Percentiles rank a stretch among this genome's conserved stretches.
Evolutionary conservation across 2,329 filamentous ascomycete species (phyloP).

Genomic region (Colletotrichum eremochloae): DNA sequence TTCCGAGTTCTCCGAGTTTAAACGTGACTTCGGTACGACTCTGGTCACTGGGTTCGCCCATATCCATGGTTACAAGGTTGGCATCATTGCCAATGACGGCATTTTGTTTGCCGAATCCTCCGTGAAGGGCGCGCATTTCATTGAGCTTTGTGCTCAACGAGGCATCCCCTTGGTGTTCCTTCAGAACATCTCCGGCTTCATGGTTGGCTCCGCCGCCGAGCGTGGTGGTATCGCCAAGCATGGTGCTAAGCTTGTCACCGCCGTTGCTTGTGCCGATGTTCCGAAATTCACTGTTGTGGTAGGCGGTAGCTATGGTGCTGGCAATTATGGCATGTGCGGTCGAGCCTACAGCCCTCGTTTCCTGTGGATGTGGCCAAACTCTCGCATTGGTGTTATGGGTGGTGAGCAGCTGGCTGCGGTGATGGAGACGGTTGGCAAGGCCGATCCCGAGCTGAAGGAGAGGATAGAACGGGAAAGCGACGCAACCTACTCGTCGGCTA

Average conservation of each 20-base stretch:
- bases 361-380: constrained; percentile 97
- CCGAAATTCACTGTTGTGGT: constrained; percentile 98
- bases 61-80: constrained; percentile 91
- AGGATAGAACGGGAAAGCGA: constrained; percentile 93
- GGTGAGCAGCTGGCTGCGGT: constrained; percentile 90
- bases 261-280: constrained; percentile 92
- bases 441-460: constrained; percentile 83
- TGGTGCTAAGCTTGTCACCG: constrained; percentile 95
- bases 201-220: constrained; percentile 95
- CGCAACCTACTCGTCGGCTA: constrained; percentile 87
- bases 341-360: constrained; percentile 92
- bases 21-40: constrained; percentile 88
- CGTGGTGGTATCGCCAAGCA: constrained; percentile 97
- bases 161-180: constrained; percentile 92
- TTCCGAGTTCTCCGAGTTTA: constrained; percentile 93
- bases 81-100: constrained; percentile 95
- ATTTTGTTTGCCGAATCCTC: constrained; percentile 92
- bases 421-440: constrained; percentile 92
- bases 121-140: constrained; percentile 96
- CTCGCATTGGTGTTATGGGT: constrained; percentile 97
- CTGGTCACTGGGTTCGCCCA: constrained; percentile 92
- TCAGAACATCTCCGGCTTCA: constrained; percentile 98
- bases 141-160: constrained; percentile 92
- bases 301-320: constrained; percentile 92
- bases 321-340: constrained; percentile 99